A percentile compares a stretch with the other conserved stretches of the same genome.
These are phyloP conservation scores for Aspergillus coremiiformis DNA, from an alignment of 495 filamentous ascomycete species.

Conservation along the genomic window DNA sequence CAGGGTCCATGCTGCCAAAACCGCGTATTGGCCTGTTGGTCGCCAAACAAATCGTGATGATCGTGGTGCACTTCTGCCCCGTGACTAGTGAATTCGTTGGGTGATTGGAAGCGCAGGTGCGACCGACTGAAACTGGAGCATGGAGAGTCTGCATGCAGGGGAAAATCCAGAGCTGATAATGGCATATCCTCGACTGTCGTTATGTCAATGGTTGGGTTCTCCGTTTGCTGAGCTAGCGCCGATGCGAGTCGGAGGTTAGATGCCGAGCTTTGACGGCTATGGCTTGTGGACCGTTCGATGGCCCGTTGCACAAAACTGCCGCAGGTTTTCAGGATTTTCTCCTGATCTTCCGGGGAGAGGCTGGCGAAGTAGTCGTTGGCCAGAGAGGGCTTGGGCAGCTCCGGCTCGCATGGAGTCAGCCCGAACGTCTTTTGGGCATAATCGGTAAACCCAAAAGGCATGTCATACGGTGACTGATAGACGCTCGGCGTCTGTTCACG, in stretches of 20 bases:
- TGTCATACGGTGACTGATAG: conserved; percentile 44
- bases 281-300: conserved; percentile 34
- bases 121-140: conserved; percentile 44
- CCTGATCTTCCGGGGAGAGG: conserved; percentile 34
- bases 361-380: conserved; percentile 41
- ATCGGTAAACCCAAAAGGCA: conserved; percentile 40
- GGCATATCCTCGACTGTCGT: conserved; percentile 40
- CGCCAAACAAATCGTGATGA: conserved; percentile 43
- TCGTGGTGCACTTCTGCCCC: conserved; percentile 36
- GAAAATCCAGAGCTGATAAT: conserved; percentile 35
- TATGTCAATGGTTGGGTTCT: conserved; percentile 44
- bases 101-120: conserved; percentile 41
- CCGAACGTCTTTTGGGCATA: conserved; percentile 38
- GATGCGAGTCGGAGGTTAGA: conserved; percentile 40
- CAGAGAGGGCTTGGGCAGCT: conserved; percentile 35
- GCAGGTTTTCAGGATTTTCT: conserved; percentile 42
- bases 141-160: conserved; percentile 40
- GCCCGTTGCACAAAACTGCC: conserved; percentile 42
- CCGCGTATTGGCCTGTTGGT: conserved; percentile 43
- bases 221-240: conserved; percentile 39
- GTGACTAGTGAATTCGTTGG: conserved; percentile 38
- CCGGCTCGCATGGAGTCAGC: conserved; percentile 30
- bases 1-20: conserved; percentile 45
- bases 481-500: conserved; percentile 36
- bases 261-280: conserved; percentile 39